These are phyloP conservation scores for Triglochin maritima DNA, from an alignment of 106 monocot genomes.

Conservation along the genomic window DNA sequence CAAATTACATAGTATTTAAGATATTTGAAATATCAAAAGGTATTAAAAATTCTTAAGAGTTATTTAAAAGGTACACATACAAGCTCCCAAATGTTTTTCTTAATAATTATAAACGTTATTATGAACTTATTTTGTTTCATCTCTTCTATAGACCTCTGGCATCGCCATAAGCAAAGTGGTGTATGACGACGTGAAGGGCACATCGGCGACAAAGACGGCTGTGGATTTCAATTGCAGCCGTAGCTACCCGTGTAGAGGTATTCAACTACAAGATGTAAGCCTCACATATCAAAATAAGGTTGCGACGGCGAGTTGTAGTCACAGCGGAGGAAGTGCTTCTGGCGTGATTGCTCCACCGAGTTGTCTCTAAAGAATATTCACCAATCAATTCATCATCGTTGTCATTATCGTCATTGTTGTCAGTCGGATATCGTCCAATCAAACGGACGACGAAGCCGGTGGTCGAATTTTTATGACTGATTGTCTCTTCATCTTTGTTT, in stretches of 20 bases:
- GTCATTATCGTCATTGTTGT: too few relatives aligned
- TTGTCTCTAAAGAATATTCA: neutral
- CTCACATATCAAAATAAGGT: constrained; percentile 6
- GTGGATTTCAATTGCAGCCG: constrained; percentile 9
- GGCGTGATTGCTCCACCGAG: neutral
- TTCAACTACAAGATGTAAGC: constrained; percentile 6
- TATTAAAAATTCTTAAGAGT: too few relatives aligned
- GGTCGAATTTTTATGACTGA: too few relatives aligned
- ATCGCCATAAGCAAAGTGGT: constrained; percentile 8
- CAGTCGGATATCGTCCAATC: too few relatives aligned
- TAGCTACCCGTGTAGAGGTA: constrained; percentile 4
- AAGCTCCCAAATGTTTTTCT: too few relatives aligned
- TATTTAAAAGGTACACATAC: too few relatives aligned
- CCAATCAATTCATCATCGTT: too few relatives aligned
- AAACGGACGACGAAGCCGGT: too few relatives aligned
- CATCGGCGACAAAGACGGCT: constrained; percentile 10
- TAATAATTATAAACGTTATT: too few relatives aligned
- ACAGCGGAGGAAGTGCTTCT: neutral
- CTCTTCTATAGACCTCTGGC: constrained; percentile 6
- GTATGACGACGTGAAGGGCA: constrained; percentile 1
- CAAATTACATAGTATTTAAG: too few relatives aligned
- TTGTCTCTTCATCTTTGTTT: too few relatives aligned
- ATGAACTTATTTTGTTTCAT: neutral
- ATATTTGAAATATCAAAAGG: too few relatives aligned
- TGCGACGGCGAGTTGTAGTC: neutral